phyloP scores from a whole-genome alignment of 2,329 filamentous ascomycete species.

The Neofusicoccum cordaticola region DNA sequence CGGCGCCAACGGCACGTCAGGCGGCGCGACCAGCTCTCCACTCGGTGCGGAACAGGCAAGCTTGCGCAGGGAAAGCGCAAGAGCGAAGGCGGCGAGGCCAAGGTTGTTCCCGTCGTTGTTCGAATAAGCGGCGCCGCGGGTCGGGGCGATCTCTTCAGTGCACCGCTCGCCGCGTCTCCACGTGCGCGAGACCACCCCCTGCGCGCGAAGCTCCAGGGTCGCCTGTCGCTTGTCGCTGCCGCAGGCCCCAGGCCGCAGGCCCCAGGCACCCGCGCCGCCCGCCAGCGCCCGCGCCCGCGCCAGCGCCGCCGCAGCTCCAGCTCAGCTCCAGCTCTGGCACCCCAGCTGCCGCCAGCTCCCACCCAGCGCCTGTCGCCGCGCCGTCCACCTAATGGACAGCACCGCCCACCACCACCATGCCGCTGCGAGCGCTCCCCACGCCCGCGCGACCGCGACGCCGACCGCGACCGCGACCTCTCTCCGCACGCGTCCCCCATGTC shows the following conservation, averaged over 20 bases:
- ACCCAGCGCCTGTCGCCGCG: background rate
- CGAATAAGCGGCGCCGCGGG: constrained; percentile 10
- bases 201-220: background rate
- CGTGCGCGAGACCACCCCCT: background rate
- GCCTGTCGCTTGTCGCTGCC: background rate
- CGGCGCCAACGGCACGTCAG: background rate
- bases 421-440: background rate
- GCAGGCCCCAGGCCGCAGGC: too few relatives aligned
- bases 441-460: background rate
- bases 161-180: background rate
- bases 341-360: background rate
- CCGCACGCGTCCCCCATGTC: background rate
- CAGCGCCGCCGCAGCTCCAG: too few relatives aligned
- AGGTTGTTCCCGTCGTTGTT: constrained; percentile 10
- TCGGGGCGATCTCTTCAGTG: background rate
- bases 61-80: background rate
- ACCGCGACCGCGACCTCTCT: background rate
- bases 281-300: background rate
- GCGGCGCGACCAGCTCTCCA: constrained; percentile 1
- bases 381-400: background rate
- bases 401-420: background rate
- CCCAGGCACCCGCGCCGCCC: background rate
- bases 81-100: constrained; percentile 1
- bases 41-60: background rate
- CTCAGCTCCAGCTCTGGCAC: background rate